Percentiles rank a stretch among this genome's conserved stretches.
Evolutionary conservation across 192 early-diverging fungal species (phyloP).

Genomic region (Podila epigama): DNA sequence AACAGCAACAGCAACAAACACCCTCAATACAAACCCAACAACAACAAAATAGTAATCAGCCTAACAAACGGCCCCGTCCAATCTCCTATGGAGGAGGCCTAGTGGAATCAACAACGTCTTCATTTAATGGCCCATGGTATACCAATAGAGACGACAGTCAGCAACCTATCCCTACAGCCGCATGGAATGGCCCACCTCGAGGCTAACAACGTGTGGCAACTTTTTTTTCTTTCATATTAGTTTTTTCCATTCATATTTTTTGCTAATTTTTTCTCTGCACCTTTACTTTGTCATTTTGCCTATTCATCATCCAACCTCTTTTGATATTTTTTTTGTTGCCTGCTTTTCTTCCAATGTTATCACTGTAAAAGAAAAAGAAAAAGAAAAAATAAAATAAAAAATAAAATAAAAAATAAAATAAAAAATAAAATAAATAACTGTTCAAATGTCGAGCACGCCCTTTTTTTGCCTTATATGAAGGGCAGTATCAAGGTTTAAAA

Average conservation of each 20-base stretch:
- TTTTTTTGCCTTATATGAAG: no score
- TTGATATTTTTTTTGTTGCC: not conserved
- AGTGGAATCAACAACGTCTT: no score
- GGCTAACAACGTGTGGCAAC: not conserved
- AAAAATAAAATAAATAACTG: no score
- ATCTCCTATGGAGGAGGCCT: conserved; percentile 17
- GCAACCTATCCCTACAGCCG: not conserved
- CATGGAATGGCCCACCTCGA: not conserved
- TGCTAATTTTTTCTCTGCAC: no score
- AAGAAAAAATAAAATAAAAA: not conserved
- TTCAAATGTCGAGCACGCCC: no score
- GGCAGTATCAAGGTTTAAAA: no score
- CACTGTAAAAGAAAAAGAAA: not conserved
- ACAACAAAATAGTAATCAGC: conserved; percentile 15
- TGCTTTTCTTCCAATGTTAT: not conserved
- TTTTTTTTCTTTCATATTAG: not conserved
- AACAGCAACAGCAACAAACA: conserved; percentile 20
- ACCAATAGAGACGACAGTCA: not conserved
- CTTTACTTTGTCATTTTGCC: no score
- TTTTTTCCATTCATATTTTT: no score
- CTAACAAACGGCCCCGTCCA: conserved; percentile 27
- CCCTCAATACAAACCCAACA: not conserved
- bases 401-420: no score
- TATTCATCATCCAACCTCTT: no score
- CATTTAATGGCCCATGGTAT: not conserved